Evolutionary conservation across 2,329 filamentous ascomycete species (phyloP).

Genomic region (Cladosporium phlei): DNA sequence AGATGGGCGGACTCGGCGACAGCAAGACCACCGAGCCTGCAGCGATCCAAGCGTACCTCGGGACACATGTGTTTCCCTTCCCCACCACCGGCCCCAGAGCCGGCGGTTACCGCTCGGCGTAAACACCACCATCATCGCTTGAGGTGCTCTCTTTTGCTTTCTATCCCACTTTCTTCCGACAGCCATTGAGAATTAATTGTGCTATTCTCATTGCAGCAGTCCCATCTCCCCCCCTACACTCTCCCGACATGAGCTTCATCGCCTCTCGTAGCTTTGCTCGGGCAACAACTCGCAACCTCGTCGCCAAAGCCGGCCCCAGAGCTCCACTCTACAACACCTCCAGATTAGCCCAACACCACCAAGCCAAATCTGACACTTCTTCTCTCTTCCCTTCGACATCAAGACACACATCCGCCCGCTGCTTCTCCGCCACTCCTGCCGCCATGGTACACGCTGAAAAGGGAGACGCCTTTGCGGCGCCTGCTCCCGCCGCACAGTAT

Average conservation of each 20-base stretch:
- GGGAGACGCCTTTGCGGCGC: constrained; percentile 27
- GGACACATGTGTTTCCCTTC: not conserved
- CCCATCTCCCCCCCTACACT: not conserved
- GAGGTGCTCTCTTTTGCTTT: not conserved
- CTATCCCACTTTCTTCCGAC: not conserved
- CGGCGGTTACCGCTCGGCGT: not conserved
- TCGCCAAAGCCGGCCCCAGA: constrained; percentile 21
- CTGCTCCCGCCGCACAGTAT: constrained; percentile 47
- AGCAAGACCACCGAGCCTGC: not conserved
- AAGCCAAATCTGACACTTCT: constrained; percentile 9
- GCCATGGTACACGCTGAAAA: constrained; percentile 27
- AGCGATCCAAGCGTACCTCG: no score
- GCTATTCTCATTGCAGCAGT: not conserved
- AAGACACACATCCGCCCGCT: constrained; percentile 17
- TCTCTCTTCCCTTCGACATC: constrained; percentile 14
- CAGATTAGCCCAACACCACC: constrained; percentile 22
- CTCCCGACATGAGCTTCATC: constrained; percentile 29
- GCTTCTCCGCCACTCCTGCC: constrained; percentile 30
- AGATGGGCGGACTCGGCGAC: not conserved
- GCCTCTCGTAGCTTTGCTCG: constrained; percentile 36
- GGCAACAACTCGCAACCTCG: constrained; percentile 26
- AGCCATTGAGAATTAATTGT: constrained; percentile 1
- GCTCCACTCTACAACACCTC: constrained; percentile 27
- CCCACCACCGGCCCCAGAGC: not conserved
- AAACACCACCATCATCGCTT: no score